A percentile compares a stretch with the other conserved stretches of the same genome.
phyloP scores from a whole-genome alignment of 2,329 filamentous ascomycete species.

The Cladosporium phlei region DNA sequence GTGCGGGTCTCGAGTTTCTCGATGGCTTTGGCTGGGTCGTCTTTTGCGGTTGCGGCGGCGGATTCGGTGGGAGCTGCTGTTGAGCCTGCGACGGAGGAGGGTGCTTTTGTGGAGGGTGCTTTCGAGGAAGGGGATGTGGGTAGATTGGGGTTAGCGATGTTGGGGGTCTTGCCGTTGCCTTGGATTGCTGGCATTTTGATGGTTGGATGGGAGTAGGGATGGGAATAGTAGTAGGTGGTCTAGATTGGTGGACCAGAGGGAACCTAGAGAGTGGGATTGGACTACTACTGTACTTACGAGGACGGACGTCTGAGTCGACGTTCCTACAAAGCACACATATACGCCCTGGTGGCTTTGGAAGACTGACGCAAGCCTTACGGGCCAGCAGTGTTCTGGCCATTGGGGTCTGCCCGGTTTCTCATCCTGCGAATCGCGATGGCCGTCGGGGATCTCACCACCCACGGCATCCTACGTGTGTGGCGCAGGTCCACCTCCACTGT shows the following conservation, averaged over 20 bases:
- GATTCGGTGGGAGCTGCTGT: constrained; percentile 12
- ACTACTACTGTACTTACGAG: too few species aligned
- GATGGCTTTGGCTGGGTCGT: constrained; percentile 24
- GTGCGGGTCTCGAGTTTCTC: constrained; percentile 28
- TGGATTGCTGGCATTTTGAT: constrained; percentile 9
- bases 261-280: too few species aligned
- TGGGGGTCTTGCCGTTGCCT: constrained; percentile 9
- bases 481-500: not conserved
- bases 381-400: not conserved
- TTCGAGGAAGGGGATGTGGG: constrained; percentile 16
- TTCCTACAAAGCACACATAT: constrained; percentile 4
- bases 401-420: not conserved
- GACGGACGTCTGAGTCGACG: not conserved
- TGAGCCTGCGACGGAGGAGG: constrained; percentile 14
- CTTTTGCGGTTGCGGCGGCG: constrained; percentile 17
- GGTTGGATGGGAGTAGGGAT: not conserved
- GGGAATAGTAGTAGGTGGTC: not conserved
- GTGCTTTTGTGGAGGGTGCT: too few species aligned
- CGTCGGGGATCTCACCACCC: too few species aligned
- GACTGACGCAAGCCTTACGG: constrained; percentile 10
- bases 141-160: constrained; percentile 15
- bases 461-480: constrained; percentile 8
- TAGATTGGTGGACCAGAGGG: not conserved
- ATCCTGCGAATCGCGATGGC: too few species aligned
- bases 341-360: not conserved